Conservation (phyloP, 2,329 filamentous ascomycete species). For the Monosporascus sp. region DNA sequence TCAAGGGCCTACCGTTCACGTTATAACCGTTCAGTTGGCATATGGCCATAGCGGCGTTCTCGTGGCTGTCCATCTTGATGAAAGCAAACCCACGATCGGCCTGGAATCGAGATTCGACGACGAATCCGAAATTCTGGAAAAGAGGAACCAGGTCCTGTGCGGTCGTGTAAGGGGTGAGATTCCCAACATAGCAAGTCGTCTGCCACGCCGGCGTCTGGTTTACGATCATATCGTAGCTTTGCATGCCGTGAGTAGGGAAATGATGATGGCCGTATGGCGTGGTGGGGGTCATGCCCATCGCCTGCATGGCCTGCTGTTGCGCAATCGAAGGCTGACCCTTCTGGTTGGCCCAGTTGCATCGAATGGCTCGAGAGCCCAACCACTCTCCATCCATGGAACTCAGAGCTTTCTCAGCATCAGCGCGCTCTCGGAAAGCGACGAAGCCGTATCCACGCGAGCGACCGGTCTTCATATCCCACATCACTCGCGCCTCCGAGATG, state of each 20-base stretch:
- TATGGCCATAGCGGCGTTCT: conserved; percentile 97
- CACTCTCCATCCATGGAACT: conserved; percentile 99
- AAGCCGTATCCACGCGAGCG: conserved; percentile 96
- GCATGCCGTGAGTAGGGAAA: conserved; percentile 92
- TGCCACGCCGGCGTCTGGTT: conserved; percentile 96
- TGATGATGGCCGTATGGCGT: conserved; percentile 96
- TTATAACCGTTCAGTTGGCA: conserved; percentile 98
- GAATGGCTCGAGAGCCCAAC: conserved; percentile 95
- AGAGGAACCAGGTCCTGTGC: conserved; percentile 95
- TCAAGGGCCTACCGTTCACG: conserved; percentile 91
- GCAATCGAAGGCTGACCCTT: conserved; percentile 99
- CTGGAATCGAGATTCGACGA: conserved; percentile 96
- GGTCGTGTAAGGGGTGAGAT: conserved; percentile 94
- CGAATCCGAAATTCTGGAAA: conserved; percentile 98
- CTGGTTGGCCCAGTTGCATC: conserved; percentile 99
- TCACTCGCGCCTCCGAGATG: conserved; percentile 95
- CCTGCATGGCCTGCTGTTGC: conserved; percentile 93
- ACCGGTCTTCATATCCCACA: conserved; percentile 99
- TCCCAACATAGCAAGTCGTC: conserved; percentile 97
- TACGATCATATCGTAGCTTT: conserved; percentile 96
- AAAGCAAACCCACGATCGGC: conserved; percentile 97
- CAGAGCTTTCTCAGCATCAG: conserved; percentile 90
- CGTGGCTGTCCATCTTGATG: conserved; percentile 98
- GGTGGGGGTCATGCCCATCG: conserved; percentile 97
- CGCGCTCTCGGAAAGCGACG: conserved; percentile 90